These are phyloP conservation scores for Erysimum cheiranthoides DNA, from an alignment of 345 rosid species.

Conservation along the genomic window DNA sequence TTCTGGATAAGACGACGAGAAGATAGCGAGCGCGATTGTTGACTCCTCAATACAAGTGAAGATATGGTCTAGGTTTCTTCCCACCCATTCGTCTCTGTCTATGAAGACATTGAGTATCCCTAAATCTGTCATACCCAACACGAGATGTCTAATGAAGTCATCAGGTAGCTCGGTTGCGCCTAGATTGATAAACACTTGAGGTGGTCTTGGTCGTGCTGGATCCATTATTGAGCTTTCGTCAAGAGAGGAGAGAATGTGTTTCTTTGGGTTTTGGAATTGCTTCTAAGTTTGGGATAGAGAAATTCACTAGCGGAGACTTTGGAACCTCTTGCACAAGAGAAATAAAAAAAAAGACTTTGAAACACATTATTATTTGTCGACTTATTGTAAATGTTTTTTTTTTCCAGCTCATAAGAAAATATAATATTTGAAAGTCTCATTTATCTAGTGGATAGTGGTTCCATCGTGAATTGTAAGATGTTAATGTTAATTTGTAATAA, in stretches of 20 bases:
- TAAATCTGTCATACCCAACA: slow-evolving; percentile 1
- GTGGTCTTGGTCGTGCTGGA: slow-evolving; percentile 3
- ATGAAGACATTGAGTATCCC: slow-evolving; percentile 32
- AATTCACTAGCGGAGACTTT: no score
- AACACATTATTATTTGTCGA: no score
- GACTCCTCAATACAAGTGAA: slow-evolving; percentile 31
- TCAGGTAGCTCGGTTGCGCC: slow-evolving; percentile 29
- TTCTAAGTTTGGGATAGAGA: no score
- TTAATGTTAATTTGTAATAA: no score
- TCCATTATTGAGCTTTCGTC: slow-evolving; percentile 34
- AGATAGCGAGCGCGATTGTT: slow-evolving; percentile 28
- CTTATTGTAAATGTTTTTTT: no score
- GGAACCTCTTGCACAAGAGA: not conserved
- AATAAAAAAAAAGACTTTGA: no score
- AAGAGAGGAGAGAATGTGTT: not conserved
- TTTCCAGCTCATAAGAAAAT: no score
- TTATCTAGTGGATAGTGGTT: no score
- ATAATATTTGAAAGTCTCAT: no score
- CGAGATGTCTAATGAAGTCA: slow-evolving; percentile 39
- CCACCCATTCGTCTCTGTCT: slow-evolving; percentile 27
- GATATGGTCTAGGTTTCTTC: slow-evolving; percentile 23
- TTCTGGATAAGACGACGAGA: slow-evolving; percentile 21
- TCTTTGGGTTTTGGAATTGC: slow-evolving; percentile 15
- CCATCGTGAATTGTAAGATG: no score
- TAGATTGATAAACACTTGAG: slow-evolving; percentile 37